phyloP scores from a whole-genome alignment of 225 moss, liverwort and hornwort species.

The Physcomitrellopsis africana region DNA sequence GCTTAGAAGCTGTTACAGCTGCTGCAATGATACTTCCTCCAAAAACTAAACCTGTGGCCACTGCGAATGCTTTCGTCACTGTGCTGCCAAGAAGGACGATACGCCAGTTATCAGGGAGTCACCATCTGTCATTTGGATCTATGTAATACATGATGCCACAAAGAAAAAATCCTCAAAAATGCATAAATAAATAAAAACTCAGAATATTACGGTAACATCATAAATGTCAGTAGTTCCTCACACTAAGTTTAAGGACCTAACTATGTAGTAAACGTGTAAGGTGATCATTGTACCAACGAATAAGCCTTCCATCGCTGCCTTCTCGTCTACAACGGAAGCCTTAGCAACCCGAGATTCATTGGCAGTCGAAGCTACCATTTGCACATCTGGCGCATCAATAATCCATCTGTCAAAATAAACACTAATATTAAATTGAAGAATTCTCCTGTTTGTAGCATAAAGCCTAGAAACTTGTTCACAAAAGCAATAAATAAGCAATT shows the following conservation, averaged over 20 bases:
- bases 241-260: neutral
- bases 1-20: slow-evolving; percentile 39
- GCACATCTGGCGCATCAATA: slow-evolving; percentile 61
- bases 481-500: neutral
- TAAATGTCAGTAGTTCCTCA: neutral
- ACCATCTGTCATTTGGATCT: neutral
- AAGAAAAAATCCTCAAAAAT: no score
- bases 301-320: slow-evolving; percentile 59
- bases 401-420: slow-evolving; percentile 58
- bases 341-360: slow-evolving; percentile 55
- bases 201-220: neutral
- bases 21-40: slow-evolving; percentile 53
- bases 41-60: slow-evolving; percentile 59
- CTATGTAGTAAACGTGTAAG: neutral
- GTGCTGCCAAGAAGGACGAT: slow-evolving; percentile 32
- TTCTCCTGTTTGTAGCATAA: neutral
- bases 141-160: no score
- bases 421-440: slow-evolving; percentile 4
- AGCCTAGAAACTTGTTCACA: neutral
- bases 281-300: slow-evolving; percentile 47
- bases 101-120: slow-evolving; percentile 15
- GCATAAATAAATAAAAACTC: no score
- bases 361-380: slow-evolving; percentile 72
- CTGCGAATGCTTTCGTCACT: slow-evolving; percentile 73
- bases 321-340: slow-evolving; percentile 42